phyloP scores from a whole-genome alignment of 2,329 filamentous ascomycete species.

The Cytospora schulzeri region DNA sequence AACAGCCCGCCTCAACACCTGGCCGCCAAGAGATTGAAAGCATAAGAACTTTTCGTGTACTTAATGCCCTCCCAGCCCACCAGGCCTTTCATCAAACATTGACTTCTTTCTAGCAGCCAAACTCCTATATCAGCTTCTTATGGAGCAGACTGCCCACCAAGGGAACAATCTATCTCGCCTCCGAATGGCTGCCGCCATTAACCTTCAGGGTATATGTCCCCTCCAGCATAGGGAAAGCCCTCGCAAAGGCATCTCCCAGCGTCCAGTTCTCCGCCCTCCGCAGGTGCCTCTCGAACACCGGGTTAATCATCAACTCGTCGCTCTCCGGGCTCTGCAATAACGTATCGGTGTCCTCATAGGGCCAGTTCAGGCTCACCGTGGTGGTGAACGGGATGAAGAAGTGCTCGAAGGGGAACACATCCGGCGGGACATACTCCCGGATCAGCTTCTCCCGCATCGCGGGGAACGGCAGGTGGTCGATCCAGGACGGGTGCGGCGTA shows the following conservation, averaged over 20 bases:
- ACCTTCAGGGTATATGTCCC: constrained; percentile 46
- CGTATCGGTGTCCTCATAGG: constrained; percentile 73
- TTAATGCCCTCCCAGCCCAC: neutral
- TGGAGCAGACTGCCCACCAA: neutral
- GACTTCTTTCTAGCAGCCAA: neutral
- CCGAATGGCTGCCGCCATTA: constrained; percentile 2
- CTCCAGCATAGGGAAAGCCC: constrained; percentile 61
- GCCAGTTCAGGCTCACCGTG: constrained; percentile 80
- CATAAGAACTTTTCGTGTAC: neutral
- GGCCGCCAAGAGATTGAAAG: neutral
- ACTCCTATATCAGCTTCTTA: neutral
- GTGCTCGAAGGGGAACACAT: constrained; percentile 69
- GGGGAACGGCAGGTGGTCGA: constrained; percentile 81
- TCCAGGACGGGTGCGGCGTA: constrained; percentile 74
- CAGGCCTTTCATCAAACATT: neutral
- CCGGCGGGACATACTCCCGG: constrained; percentile 45
- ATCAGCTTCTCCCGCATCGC: constrained; percentile 70
- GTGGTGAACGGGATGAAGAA: constrained; percentile 84
- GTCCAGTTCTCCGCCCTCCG: constrained; percentile 79
- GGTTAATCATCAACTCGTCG: constrained; percentile 77
- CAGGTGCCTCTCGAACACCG: constrained; percentile 81
- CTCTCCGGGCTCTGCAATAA: constrained; percentile 60
- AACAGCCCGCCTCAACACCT: neutral
- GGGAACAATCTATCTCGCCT: neutral
- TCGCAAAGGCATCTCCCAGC: constrained; percentile 68